phyloP scores from a whole-genome alignment of 768 basidiomycete genomes.

The Mrakia gelida region DNA sequence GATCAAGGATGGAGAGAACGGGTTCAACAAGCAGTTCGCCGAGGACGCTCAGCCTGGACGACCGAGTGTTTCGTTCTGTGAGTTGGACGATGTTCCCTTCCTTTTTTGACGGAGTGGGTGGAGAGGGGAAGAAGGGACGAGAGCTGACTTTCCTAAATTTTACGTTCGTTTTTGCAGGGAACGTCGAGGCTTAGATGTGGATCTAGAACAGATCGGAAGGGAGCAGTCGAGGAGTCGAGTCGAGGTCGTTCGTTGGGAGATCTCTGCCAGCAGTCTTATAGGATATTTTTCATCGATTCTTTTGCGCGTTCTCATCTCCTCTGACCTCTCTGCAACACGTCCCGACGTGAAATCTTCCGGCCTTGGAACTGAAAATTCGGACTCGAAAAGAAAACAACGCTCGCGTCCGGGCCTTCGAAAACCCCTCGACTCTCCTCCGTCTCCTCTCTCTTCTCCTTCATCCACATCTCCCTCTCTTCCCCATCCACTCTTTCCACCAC shows the following conservation, averaged over 20 bases:
- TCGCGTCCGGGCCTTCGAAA: not conserved
- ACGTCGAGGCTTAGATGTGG: conserved; percentile 5
- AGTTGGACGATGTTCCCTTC: not conserved
- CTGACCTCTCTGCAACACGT: no score
- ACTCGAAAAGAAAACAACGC: not conserved
- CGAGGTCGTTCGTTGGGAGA: not conserved
- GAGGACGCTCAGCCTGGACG: conserved; percentile 30
- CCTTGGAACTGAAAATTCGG: no score
- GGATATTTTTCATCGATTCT: not conserved
- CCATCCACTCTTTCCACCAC: not conserved
- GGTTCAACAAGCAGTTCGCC: conserved; percentile 1
- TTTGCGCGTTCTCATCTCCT: no score
- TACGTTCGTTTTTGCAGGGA: not conserved
- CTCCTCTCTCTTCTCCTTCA: not conserved
- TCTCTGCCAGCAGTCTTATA: not conserved
- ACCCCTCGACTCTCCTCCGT: not conserved
- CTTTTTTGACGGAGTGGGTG: no score
- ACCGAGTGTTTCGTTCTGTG: conserved; percentile 25
- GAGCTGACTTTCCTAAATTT: not conserved
- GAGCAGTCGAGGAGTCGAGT: not conserved
- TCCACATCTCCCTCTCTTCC: not conserved
- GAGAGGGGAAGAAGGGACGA: not conserved
- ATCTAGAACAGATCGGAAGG: not conserved
- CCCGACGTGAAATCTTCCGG: no score
- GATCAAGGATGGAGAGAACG: conserved; percentile 24